phyloP scores from a whole-genome alignment of 768 basidiomycete genomes.

The Termitomyces sp. region DNA sequence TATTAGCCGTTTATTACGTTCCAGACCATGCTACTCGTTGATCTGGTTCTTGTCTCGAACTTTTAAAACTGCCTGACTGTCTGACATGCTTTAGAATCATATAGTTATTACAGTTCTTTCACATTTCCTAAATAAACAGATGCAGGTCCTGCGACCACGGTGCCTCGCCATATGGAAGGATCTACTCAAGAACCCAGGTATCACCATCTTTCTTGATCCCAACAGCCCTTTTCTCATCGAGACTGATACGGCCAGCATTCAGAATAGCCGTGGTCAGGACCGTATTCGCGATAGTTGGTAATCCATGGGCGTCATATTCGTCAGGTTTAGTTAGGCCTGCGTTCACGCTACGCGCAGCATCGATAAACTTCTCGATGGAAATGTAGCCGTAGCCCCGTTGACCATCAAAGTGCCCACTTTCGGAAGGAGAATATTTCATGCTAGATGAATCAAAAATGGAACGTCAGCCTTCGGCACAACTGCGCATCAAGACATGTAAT shows the following conservation, averaged over 20 bases:
- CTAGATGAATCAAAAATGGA: constrained; percentile 31
- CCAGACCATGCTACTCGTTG: no score
- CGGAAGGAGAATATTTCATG: constrained; percentile 94
- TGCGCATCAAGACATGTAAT: constrained; percentile 11
- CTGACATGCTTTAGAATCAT: not conserved
- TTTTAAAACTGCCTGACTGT: not conserved
- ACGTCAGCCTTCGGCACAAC: constrained; percentile 4
- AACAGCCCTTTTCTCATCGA: constrained; percentile 88
- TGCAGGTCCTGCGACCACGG: not conserved
- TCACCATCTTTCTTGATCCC: constrained; percentile 65
- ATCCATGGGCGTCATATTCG: constrained; percentile 75
- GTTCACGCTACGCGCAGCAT: constrained; percentile 77
- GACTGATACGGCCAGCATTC: constrained; percentile 83
- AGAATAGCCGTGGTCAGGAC: constrained; percentile 85
- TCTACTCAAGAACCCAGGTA: constrained; percentile 67
- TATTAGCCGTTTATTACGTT: no score
- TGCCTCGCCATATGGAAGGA: constrained; percentile 13
- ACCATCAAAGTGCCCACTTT: constrained; percentile 90
- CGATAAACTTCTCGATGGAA: constrained; percentile 90
- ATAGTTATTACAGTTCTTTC: constrained; percentile 7
- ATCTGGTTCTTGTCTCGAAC: constrained; percentile 1
- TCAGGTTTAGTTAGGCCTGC: constrained; percentile 59
- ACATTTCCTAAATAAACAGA: constrained; percentile 7
- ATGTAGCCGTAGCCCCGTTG: constrained; percentile 91
- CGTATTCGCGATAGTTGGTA: constrained; percentile 89